Base-by-base conservation (phyloP, 2,329 filamentous ascomycete genomes). In the Talaromyces sp. region DNA sequence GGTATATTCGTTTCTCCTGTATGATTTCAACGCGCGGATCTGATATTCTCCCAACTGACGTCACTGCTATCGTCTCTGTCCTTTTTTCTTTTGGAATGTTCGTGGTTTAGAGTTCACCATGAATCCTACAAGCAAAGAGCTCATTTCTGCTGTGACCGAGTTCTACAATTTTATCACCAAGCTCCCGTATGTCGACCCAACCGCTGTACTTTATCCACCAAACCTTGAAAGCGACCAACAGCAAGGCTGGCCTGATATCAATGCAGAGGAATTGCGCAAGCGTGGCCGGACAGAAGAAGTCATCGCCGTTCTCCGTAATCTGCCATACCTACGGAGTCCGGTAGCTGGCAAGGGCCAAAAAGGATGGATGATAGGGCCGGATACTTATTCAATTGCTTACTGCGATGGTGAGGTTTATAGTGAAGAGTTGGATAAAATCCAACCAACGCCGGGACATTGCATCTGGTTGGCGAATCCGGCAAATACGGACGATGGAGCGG, bases 401-500 rank as follows among this genome's bases (percentile, higher is more conserved):
- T 55, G 57, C 31, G 52, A 56, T 45, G 57, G 57, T 5, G 57
- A 52, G 15, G 28, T 59, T 3, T 56, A 55, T 28, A 37, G 41
- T 22, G 43, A 43, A n/a, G 31, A 55, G 11, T 28, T 59, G 52
- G 52, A 59, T 35, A 36, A 36, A 8, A 56, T 52, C 21, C 57
- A 59, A 21, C 43, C 57, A n/a, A 59, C 57, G 2, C 57, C 57
- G 36, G 52, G 36, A 36, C 57, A 59, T 45, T 59, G 57, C 45
- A 51, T 59, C 19, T 59, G 57, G 57, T n/a, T 59, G 6, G 45
- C 57, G 2, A 39, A 55, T 25, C 17, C 53, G 7, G 19, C 37
- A 4, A 22, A 51, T 3, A 36, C 36, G 15, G 28, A 36, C 8
- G n/a, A 56, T 56, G 57, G 52, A 10, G 4, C 25, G 21, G 57